Base-by-base conservation (phyloP, 768 basidiomycete genomes). In the Hemileccinum impolitum region DNA sequence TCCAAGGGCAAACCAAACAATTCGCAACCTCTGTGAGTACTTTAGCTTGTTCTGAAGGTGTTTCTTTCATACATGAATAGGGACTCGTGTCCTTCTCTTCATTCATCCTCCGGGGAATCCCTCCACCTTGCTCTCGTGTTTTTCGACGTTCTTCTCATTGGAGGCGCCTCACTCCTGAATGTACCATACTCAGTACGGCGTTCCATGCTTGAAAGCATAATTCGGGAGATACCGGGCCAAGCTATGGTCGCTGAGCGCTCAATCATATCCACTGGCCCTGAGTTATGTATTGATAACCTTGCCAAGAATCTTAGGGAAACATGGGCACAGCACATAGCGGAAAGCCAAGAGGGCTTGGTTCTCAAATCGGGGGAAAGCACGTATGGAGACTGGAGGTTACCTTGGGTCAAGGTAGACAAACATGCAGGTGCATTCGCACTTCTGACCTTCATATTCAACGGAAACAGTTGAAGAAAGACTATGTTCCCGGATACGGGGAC, bases 401-500 rank as follows among this genome's bases (percentile, higher is more conserved):
- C 85, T 14, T 95, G 93, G 92, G 83, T 94, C 25, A 95, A 96
- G 69, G 78, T 82, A 46, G 26, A 8, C 36, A 6, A 40, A 23
- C 19, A 19, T 5, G 1, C 35, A 25, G 35, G 17, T 26, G 12
- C 63, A 50, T 58, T 62, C 34, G 43, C 61, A 47, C 26, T 15
- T 39, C 26, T 30, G 38, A 53, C n/a, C 10, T 26, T 25, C n/a
- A 15, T 10, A 18, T 32, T 41, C n/a, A 1, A 26, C 28, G 53
- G 28, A 32, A 36, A 40, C 41, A 79, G 77, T 59, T 91, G 42
- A 91, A 93, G 72, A 82, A 77, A 60, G 94, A 97, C 63, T 95
- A 95, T 53, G 90, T 97, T 34, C 82, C 83, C 1, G 86, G 86
- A 4, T 76, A 86, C 39, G 90, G 91, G 0, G 94, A 97, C 64